These are phyloP conservation scores for Fusarium sp. DNA, from an alignment of 2,329 filamentous ascomycete genomes.

Conservation along the genomic window DNA sequence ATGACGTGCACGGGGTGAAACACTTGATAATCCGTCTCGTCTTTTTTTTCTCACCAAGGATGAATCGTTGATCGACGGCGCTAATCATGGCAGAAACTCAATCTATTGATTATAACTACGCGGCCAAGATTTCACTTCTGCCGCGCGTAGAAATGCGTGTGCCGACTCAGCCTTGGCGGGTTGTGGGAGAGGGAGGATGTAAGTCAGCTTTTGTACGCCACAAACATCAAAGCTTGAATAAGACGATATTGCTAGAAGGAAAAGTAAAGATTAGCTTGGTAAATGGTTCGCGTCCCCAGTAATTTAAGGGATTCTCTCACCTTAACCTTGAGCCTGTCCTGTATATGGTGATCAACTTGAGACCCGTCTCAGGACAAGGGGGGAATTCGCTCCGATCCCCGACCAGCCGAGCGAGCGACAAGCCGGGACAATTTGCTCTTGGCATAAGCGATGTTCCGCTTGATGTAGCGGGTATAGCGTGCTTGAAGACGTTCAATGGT, in stretches of 20 bases:
- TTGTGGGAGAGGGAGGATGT: neutral
- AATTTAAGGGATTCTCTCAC: neutral
- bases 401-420: neutral
- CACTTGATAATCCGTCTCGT: neutral
- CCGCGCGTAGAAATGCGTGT: conserved; percentile 1
- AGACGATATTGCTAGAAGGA: neutral
- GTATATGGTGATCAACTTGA: conserved; percentile 9
- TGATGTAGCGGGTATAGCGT: neutral
- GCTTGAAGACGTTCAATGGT: neutral
- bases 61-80: neutral
- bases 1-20: neutral
- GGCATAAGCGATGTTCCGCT: neutral
- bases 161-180: neutral
- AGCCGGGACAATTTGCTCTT: neutral
- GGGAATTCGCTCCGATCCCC: neutral
- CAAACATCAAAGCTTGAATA: neutral
- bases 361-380: conserved; percentile 4
- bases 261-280: neutral
- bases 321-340: conserved; percentile 1
- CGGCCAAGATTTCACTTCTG: neutral
- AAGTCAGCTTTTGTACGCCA: neutral
- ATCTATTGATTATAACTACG: neutral
- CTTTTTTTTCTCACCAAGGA: neutral
- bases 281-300: neutral
- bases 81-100: neutral